Base-by-base conservation (phyloP, 371 early-diverging fungal genomes). In the Dinochytrium kinnereticum region DNA sequence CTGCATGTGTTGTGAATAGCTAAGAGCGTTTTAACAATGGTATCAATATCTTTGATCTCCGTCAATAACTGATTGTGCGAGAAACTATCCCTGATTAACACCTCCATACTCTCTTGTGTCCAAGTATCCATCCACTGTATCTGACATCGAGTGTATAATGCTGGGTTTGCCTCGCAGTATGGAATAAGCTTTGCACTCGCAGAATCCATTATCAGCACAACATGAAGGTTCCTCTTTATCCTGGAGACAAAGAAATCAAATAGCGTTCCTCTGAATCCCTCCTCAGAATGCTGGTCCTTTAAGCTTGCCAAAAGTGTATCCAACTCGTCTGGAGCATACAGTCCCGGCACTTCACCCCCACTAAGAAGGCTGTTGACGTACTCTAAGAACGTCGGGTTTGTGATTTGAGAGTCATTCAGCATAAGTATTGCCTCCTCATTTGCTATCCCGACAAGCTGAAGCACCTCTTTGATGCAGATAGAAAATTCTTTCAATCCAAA, bases 131-230 rank as follows among this genome's bases (percentile, higher is more conserved):
- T 68, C 85, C 88, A 85, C 50, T 68, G 69, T 24, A 83, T 77
- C 50, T 82, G 80, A 66, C 85, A 86, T 2, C 80, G 57, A 0
- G 81, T 82, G 57, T 80, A 81, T 3, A 87, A 65, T 0, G 86
- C 86, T 3, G 88, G 88, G 75, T 86, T 85, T 1, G 85, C 76
- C 71, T 86, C 82, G 71, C 85, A 87, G 44, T 71, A 72, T 10
- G 51, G 37, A 0, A 72, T 74, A 39, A 86, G 80, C 1, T 80
- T 44, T 31, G 70, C 69, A 31, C 73, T 73, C 0, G 78, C 69
- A 15, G 74, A 75, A 57, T 87, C 86, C n/a, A 84, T 49, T 1
- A 86, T 64, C 17, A 87, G 53, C 2, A 78, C 85, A 34, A 86
- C 67, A 64, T 86, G 88, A 31, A 87, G 74, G 53, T 85, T 74